Conservation (phyloP, 495 filamentous ascomycete species). For the Penicillium crystallinum region DNA sequence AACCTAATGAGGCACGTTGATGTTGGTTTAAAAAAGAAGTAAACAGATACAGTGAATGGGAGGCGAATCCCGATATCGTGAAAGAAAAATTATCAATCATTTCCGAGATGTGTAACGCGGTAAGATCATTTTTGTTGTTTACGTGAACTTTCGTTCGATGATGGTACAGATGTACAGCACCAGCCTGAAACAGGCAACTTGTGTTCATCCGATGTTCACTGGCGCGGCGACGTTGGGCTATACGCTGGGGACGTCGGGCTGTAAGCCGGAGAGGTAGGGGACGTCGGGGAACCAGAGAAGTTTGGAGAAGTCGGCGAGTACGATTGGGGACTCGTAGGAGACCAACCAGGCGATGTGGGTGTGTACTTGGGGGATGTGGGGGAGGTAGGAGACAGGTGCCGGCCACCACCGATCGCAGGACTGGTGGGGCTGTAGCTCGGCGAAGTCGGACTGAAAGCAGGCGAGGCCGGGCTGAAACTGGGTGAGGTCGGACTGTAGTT, state of each 20-base stretch:
- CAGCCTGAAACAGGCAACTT: constrained; percentile 18
- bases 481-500: constrained; percentile 61
- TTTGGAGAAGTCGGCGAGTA: constrained; percentile 76
- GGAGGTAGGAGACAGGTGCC: constrained; percentile 59
- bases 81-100: constrained; percentile 41
- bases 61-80: constrained; percentile 31
- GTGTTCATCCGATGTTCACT: constrained; percentile 27
- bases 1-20: constrained; percentile 9
- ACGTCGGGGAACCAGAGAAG: constrained; percentile 57
- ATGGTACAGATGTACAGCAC: constrained; percentile 40
- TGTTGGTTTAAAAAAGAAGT: constrained; percentile 11
- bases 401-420: constrained; percentile 49
- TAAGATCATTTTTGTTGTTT: constrained; percentile 37
- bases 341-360: constrained; percentile 67
- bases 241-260: constrained; percentile 51
- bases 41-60: constrained; percentile 29
- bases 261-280: constrained; percentile 51
- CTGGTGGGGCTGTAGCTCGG: constrained; percentile 67
- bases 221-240: constrained; percentile 48
- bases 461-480: constrained; percentile 56
- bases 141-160: constrained; percentile 28
- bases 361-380: constrained; percentile 69
- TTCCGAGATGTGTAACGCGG: constrained; percentile 36
- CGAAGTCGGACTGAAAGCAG: constrained; percentile 52
- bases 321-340: constrained; percentile 61